Base-by-base conservation (phyloP, 2,329 filamentous ascomycete genomes). In the Cephalotrichum gorgonifer region DNA sequence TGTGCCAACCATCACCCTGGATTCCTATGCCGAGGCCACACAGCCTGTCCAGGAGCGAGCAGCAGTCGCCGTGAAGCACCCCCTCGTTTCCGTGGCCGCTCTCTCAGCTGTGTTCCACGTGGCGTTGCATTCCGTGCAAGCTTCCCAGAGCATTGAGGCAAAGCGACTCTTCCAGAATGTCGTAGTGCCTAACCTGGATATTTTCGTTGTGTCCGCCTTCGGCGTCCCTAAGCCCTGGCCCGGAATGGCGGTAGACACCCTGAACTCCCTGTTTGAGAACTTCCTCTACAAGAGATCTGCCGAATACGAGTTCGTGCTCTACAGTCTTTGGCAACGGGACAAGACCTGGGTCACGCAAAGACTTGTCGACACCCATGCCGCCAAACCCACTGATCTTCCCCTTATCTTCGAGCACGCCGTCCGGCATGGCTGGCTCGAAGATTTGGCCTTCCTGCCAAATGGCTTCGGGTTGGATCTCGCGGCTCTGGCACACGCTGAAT, bases 291-390 rank as follows among this genome's bases (percentile, higher is more conserved):
- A 90, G 64, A 78, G 82, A 50, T 81, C 88, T 11, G 76, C 83
- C 4, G 80, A 90, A 49, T 86, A 88, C 62, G 83, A 90, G 55
- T 94, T 96, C 54, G 91, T 95, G 14, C 77, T 98, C 50, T 85
- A 95, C 60, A 90, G 88, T 51, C 70, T 95, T 6, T 97, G 91
- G 90, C 83, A 85, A 56, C 89, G 93, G 61, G 88, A 97, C 61
- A 86, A 83, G 55, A 77, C 84, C 20, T 97, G 89, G 85, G 86
- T 97, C 15, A 83, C 84, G 9, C 79, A 83, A 54, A 81, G 86
- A 51, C 79, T 98, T 30, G 81, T 91, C 62, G 84, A 83, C 38
- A 85, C 94, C 45, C 88, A 94, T 59, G 88, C 88, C 7, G 70
- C 85, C 44, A 84, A 87, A 59, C 86, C 69, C n/a, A 62, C 64